Conservation (phyloP, 495 filamentous ascomycete genomes). For the Penicillium paxilli region DNA sequence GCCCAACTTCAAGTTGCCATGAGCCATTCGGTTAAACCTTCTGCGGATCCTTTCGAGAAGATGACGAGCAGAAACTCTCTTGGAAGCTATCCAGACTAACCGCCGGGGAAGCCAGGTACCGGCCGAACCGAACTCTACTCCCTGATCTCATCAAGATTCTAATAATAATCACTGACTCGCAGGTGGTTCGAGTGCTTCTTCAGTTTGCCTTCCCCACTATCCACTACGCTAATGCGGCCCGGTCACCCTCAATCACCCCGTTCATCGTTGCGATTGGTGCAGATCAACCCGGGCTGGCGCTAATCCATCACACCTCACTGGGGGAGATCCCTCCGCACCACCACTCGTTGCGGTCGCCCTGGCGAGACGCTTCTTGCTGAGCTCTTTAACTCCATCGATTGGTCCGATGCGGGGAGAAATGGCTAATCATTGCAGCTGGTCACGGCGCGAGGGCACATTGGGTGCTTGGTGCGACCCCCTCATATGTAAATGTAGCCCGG, state of each 20-base stretch:
- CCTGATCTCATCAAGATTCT: neutral
- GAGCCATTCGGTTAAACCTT: neutral
- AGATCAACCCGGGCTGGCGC: conserved; percentile 26
- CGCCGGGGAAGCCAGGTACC: neutral
- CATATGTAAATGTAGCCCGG: conserved; percentile 17
- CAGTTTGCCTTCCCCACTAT: too few relatives aligned
- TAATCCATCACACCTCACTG: conserved; percentile 25
- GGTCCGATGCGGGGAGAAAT: conserved; percentile 1
- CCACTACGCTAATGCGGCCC: conserved; percentile 29
- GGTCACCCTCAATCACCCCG: conserved; percentile 25
- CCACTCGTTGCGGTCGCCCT: conserved; percentile 4
- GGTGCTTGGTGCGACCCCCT: conserved; percentile 20
- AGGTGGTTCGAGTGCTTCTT: neutral
- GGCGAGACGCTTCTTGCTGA: conserved; percentile 12
- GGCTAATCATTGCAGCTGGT: conserved; percentile 10
- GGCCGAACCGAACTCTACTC: neutral
- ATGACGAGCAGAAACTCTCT: neutral
- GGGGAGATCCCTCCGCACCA: conserved; percentile 8
- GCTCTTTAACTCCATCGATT: conserved; percentile 9
- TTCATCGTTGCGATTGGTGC: neutral
- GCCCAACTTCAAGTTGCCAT: neutral
- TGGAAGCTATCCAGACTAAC: neutral
- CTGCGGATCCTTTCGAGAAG: neutral
- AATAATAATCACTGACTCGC: neutral
- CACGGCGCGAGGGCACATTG: conserved; percentile 6